Percentiles rank a stretch among this genome's conserved stretches.
Evolutionary conservation across 768 basidiomycete species (phyloP).

Genomic region (Boletus subcaerulescens): DNA sequence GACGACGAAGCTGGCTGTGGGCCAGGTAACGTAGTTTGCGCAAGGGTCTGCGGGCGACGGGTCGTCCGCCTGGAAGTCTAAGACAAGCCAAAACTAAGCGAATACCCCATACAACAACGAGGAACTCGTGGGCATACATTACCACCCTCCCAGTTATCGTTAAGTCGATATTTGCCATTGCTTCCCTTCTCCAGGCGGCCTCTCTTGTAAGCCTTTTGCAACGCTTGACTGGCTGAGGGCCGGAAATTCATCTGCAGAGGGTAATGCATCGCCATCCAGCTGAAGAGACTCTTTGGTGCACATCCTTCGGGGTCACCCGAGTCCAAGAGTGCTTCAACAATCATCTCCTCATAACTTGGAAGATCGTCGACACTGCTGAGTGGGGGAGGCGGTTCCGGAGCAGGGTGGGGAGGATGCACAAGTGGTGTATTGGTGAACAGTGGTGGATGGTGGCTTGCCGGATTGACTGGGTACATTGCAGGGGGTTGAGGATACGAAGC

Average conservation of each 20-base stretch:
- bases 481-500: slow-evolving; percentile 33
- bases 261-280: slow-evolving; percentile 80
- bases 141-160: slow-evolving; percentile 77
- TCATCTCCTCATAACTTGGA: slow-evolving; percentile 91
- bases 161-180: slow-evolving; percentile 74
- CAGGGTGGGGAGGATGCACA: slow-evolving; percentile 31
- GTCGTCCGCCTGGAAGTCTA: slow-evolving; percentile 78
- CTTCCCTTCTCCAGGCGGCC: slow-evolving; percentile 75
- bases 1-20: slow-evolving; percentile 35
- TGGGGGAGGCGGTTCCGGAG: slow-evolving; percentile 27
- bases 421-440: slow-evolving; percentile 37
- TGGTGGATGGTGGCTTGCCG: slow-evolving; percentile 27
- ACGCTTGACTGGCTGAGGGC: slow-evolving; percentile 84
- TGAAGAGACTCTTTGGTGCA: slow-evolving; percentile 79
- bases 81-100: slow-evolving; percentile 7
- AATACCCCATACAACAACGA: background rate
- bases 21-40: slow-evolving; percentile 28
- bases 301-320: slow-evolving; percentile 69
- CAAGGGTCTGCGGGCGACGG: slow-evolving; percentile 65
- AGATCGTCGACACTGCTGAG: slow-evolving; percentile 46
- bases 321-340: slow-evolving; percentile 72
- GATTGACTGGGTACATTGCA: slow-evolving; percentile 30
- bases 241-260: slow-evolving; percentile 87
- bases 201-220: slow-evolving; percentile 82
- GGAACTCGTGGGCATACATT: slow-evolving; percentile 48